Evolutionary conservation across 495 filamentous ascomycete species (phyloP).

Genomic region (Xylaria curta): DNA sequence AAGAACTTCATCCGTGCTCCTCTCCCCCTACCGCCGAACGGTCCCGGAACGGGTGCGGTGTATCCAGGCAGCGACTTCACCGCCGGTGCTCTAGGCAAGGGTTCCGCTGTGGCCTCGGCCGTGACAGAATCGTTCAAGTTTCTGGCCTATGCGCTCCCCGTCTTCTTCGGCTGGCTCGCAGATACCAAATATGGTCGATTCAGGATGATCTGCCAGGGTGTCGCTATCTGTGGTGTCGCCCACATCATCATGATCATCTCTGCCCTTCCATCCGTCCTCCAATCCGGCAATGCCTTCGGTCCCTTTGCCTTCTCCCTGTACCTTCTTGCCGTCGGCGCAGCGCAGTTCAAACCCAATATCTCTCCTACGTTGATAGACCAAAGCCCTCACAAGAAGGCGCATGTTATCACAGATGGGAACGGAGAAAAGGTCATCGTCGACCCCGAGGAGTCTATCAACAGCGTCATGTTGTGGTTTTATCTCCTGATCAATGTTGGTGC

Average conservation of each 20-base stretch:
- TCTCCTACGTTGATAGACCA: slow-evolving; percentile 76
- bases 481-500: slow-evolving; percentile 78
- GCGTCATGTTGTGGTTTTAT: slow-evolving; percentile 71
- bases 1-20: slow-evolving; percentile 65
- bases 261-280: slow-evolving; percentile 62
- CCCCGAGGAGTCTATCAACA: slow-evolving; percentile 74
- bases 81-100: slow-evolving; percentile 64
- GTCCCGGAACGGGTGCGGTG: slow-evolving; percentile 63
- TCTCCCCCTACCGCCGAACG: slow-evolving; percentile 57
- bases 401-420: slow-evolving; percentile 66
- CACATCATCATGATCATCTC: slow-evolving; percentile 68
- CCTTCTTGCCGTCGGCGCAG: slow-evolving; percentile 63
- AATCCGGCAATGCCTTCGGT: slow-evolving; percentile 60
- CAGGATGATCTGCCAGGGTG: slow-evolving; percentile 66
- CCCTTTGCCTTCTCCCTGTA: slow-evolving; percentile 63
- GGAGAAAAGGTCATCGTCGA: slow-evolving; percentile 80
- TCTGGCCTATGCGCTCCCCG: slow-evolving; percentile 62
- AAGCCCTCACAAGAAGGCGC: slow-evolving; percentile 59
- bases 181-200: slow-evolving; percentile 64
- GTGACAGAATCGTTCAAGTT: slow-evolving; percentile 64
- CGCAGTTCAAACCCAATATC: slow-evolving; percentile 71
- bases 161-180: slow-evolving; percentile 65
- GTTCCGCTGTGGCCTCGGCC: slow-evolving; percentile 61
- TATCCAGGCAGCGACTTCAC: slow-evolving; percentile 57
- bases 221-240: slow-evolving; percentile 63